Conservation (phyloP, 2,329 filamentous ascomycete species). For the Chaetothyriales sp. region DNA sequence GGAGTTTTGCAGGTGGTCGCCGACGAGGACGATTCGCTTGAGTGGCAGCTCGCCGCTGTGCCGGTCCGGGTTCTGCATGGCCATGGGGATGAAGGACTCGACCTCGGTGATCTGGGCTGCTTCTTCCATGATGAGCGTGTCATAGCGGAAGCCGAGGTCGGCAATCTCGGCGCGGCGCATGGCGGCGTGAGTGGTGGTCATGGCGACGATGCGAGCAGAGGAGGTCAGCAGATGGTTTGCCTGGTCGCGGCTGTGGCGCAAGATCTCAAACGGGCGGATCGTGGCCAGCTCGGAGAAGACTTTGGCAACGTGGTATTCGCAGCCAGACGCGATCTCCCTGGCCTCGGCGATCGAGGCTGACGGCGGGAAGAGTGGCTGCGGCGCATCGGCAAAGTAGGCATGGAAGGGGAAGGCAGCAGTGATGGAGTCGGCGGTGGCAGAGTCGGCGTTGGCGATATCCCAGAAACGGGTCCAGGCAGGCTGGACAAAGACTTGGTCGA, state of each 20-base stretch:
- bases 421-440: constrained; percentile 46
- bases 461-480: constrained; percentile 80
- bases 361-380: constrained; percentile 58
- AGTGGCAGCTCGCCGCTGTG: constrained; percentile 57
- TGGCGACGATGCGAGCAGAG: constrained; percentile 93
- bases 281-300: constrained; percentile 88
- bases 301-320: constrained; percentile 73
- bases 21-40: constrained; percentile 79
- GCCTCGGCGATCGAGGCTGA: constrained; percentile 50
- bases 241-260: constrained; percentile 77
- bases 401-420: constrained; percentile 72
- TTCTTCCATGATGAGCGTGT: constrained; percentile 97
- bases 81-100: constrained; percentile 87
- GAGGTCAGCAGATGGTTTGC: constrained; percentile 90
- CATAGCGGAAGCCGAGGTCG: constrained; percentile 84
- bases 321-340: constrained; percentile 65
- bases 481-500: constrained; percentile 79
- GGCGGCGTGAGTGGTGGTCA: constrained; percentile 96
- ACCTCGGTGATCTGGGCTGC: constrained; percentile 95
- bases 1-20: constrained; percentile 93
- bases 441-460: constrained; percentile 44
- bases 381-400: constrained; percentile 70
- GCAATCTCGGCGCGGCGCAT: constrained; percentile 87
- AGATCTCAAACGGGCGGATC: constrained; percentile 85
- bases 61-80: constrained; percentile 58